These are phyloP conservation scores for Coemansia sp. DNA, from an alignment of 192 early-diverging fungal genomes.

Conservation along the genomic window DNA sequence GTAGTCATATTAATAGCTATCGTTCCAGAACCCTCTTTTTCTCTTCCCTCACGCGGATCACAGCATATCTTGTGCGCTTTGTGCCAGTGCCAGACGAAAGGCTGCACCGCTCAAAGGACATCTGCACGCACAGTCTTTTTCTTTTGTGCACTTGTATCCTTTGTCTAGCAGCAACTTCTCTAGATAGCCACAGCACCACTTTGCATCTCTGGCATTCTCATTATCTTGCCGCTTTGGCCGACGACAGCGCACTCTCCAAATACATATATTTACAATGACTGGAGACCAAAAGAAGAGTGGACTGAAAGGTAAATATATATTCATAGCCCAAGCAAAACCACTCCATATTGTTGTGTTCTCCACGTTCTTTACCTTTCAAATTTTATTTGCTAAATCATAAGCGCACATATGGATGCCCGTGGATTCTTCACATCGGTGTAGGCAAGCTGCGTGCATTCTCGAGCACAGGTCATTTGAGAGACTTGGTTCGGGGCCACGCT, in stretches of 20 bases:
- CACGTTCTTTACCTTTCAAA: neutral
- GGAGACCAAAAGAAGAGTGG: slow-evolving; percentile 34
- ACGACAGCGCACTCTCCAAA: neutral
- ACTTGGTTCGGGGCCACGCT: slow-evolving; percentile 42
- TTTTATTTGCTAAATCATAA: neutral
- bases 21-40: slow-evolving; percentile 1
- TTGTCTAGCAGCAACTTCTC: neutral
- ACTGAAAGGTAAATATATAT: slow-evolving; percentile 38
- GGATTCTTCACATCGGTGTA: slow-evolving; percentile 12
- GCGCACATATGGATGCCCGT: neutral
- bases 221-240: neutral
- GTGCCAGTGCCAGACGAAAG: neutral
- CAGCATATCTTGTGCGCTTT: neutral
- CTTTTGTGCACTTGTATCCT: neutral
- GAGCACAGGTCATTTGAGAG: slow-evolving; percentile 51
- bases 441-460: slow-evolving; percentile 55
- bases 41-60: neutral
- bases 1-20: neutral
- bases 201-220: neutral
- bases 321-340: neutral
- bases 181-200: neutral
- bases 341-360: neutral
- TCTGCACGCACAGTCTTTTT: slow-evolving; percentile 2
- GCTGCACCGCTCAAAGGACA: neutral
- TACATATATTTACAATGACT: slow-evolving; percentile 14